These are phyloP conservation scores for Talaromyces proteolyticus DNA, from an alignment of 495 filamentous ascomycete genomes.

Conservation along the genomic window DNA sequence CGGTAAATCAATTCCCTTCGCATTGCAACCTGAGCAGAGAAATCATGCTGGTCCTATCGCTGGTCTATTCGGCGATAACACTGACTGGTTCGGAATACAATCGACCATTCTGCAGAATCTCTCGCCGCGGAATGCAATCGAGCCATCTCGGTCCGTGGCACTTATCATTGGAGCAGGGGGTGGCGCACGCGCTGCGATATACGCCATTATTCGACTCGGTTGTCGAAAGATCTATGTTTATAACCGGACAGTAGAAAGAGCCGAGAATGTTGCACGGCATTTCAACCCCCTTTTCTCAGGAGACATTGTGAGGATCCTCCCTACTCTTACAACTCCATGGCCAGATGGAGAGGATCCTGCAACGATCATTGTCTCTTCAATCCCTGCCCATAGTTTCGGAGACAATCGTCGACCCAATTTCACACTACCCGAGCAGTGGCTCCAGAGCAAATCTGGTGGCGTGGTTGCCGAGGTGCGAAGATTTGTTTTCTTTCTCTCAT, in stretches of 20 bases:
- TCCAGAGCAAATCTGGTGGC: constrained; percentile 70
- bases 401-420: constrained; percentile 57
- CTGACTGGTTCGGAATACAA: constrained; percentile 75
- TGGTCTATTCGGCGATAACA: constrained; percentile 74
- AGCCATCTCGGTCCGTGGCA: constrained; percentile 53
- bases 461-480: constrained; percentile 63
- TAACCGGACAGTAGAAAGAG: constrained; percentile 58
- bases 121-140: constrained; percentile 69
- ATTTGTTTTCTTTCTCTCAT: neutral
- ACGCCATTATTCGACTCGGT: constrained; percentile 70
- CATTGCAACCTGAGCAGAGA: constrained; percentile 28
- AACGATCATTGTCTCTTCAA: constrained; percentile 69
- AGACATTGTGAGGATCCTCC: constrained; percentile 47
- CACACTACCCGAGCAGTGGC: constrained; percentile 63
- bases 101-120: constrained; percentile 65
- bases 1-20: neutral
- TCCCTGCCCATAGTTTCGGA: constrained; percentile 61
- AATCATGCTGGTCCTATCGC: constrained; percentile 57
- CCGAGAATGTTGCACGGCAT: constrained; percentile 58
- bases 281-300: constrained; percentile 46
- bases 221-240: constrained; percentile 69
- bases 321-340: constrained; percentile 54
- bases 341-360: constrained; percentile 57
- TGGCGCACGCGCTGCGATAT: constrained; percentile 75
- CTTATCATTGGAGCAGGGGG: constrained; percentile 75